These are phyloP conservation scores for Cadophora sp. DNA, from an alignment of 2,329 filamentous ascomycete species.

Conservation along the genomic window DNA sequence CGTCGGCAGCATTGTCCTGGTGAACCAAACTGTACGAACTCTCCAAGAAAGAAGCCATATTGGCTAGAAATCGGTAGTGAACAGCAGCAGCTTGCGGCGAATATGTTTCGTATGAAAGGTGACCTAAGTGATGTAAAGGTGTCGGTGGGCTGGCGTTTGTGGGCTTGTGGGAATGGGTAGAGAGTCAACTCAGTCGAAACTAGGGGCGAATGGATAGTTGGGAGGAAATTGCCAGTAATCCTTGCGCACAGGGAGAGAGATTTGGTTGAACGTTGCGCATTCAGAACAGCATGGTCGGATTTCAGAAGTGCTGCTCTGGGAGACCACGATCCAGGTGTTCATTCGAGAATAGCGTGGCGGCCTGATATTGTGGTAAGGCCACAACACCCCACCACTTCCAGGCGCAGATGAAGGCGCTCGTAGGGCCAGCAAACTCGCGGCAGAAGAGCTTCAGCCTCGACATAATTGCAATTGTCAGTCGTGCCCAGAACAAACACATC, in stretches of 20 bases:
- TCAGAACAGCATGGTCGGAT: conserved; percentile 35
- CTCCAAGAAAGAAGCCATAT: conserved; percentile 94
- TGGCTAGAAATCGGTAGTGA: conserved; percentile 48
- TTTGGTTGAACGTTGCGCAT: conserved; percentile 38
- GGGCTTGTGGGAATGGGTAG: conserved; percentile 1
- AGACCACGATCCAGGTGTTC: conserved; percentile 28
- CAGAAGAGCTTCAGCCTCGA: conserved; percentile 37
- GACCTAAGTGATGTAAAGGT: conserved; percentile 27
- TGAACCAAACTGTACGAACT: conserved; percentile 96
- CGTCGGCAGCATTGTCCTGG: conserved; percentile 94
- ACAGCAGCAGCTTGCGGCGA: conserved; percentile 35
- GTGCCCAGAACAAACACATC: conserved; percentile 8
- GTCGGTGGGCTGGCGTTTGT: conserved; percentile 27
- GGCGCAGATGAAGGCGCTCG: not conserved
- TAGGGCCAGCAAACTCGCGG: conserved; percentile 5
- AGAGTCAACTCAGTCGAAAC: conserved; percentile 22
- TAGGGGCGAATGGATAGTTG: conserved; percentile 26
- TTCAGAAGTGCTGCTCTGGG: conserved; percentile 31
- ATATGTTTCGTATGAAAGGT: conserved; percentile 31
- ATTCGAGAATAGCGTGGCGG: conserved; percentile 32
- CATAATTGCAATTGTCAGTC: conserved; percentile 12
- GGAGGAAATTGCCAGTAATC: conserved; percentile 25
- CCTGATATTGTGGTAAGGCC: conserved; percentile 26
- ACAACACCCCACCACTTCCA: conserved; percentile 14
- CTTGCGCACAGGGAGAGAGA: conserved; percentile 33